A percentile compares a stretch with the other conserved stretches of the same genome.
Evolutionary conservation across 2,329 filamentous ascomycete species (phyloP).

Genomic region (Colletotrichum abscissum): DNA sequence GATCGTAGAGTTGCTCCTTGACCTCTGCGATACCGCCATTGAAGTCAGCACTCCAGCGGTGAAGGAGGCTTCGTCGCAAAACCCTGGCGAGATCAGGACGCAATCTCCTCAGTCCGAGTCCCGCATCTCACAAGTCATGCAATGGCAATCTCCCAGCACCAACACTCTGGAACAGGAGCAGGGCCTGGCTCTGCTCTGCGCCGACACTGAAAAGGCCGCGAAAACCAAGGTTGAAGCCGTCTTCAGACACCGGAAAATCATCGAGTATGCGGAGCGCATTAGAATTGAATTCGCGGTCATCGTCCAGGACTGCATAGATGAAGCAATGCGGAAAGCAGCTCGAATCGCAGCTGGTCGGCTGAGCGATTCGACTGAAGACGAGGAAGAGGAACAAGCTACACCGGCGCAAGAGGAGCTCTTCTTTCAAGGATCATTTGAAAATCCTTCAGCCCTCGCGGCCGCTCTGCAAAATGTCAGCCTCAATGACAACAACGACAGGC

Average conservation of each 20-base stretch:
- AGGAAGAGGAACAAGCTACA: slow-evolving; percentile 60
- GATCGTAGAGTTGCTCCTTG: slow-evolving; percentile 93
- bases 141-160: slow-evolving; percentile 95
- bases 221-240: slow-evolving; percentile 93
- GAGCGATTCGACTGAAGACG: slow-evolving; percentile 78
- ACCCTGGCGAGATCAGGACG: slow-evolving; percentile 83
- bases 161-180: slow-evolving; percentile 95
- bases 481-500: slow-evolving; percentile 58
- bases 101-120: slow-evolving; percentile 97
- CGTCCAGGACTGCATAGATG: slow-evolving; percentile 95
- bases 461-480: slow-evolving; percentile 61
- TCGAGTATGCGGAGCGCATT: slow-evolving; percentile 96
- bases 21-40: slow-evolving; percentile 93
- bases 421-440: slow-evolving; percentile 68
- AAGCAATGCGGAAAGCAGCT: slow-evolving; percentile 89
- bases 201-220: slow-evolving; percentile 87
- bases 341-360: slow-evolving; percentile 87
- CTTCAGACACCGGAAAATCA: slow-evolving; percentile 88
- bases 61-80: slow-evolving; percentile 79
- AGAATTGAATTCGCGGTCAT: slow-evolving; percentile 92
- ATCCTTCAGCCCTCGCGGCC: slow-evolving; percentile 65
- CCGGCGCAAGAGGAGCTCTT: slow-evolving; percentile 64
- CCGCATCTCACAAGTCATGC: slow-evolving; percentile 90
- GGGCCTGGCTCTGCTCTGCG: slow-evolving; percentile 86
- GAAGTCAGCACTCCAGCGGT: slow-evolving; percentile 95